Conservation (phyloP, 352 stramenopile species). For the Pilasporangium apinafurcum region DNA sequence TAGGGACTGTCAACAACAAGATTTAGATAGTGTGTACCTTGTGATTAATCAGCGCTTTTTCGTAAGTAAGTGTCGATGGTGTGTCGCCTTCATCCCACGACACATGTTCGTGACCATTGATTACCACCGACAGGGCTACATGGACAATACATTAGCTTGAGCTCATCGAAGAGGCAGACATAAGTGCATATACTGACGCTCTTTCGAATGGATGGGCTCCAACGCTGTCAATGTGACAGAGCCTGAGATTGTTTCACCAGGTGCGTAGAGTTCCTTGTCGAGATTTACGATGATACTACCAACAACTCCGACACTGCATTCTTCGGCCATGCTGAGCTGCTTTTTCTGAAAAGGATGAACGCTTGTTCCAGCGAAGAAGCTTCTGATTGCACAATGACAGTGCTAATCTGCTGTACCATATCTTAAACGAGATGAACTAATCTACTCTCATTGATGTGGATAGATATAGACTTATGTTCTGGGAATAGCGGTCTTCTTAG, state of each 20-base stretch:
- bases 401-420: no score
- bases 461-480: no score
- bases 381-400: no score
- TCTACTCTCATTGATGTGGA: no score
- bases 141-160: no score
- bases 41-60: conserved; percentile 6
- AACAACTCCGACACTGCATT: conserved; percentile 6
- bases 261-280: conserved; percentile 9
- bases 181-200: no score
- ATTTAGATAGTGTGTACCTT: not conserved
- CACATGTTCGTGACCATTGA: conserved; percentile 6
- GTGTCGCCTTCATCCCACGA: conserved; percentile 11
- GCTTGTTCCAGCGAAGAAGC: no score
- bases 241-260: conserved; percentile 5
- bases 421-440: no score
- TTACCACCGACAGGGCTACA: conserved; percentile 7
- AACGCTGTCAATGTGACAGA: conserved; percentile 6
- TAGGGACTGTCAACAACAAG: not conserved
- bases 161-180: no score
- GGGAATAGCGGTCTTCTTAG: no score
- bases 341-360: no score
- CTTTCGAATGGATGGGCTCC: conserved; percentile 7
- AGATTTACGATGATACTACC: conserved; percentile 9
- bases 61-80: conserved; percentile 2
- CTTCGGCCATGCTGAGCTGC: conserved; percentile 9